These are phyloP conservation scores for Globisporangium solare DNA, from an alignment of 352 stramenopile genomes.

Conservation along the genomic window DNA sequence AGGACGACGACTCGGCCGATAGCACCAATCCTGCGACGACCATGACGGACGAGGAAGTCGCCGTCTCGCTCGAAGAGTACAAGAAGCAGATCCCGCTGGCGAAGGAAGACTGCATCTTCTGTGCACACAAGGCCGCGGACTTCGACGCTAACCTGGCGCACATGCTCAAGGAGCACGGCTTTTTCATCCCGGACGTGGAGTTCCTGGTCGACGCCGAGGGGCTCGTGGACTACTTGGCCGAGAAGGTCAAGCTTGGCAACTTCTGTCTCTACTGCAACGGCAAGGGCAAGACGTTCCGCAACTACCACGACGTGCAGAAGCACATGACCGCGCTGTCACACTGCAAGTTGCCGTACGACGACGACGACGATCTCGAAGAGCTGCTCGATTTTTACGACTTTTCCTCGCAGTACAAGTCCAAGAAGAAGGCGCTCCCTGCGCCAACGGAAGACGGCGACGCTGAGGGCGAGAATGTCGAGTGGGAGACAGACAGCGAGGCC, in stretches of 20 bases:
- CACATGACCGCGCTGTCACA: conserved; percentile 93
- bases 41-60: conserved; percentile 53
- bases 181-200: conserved; percentile 94
- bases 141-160: conserved; percentile 78
- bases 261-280: conserved; percentile 95
- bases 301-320: conserved; percentile 88
- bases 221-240: conserved; percentile 90
- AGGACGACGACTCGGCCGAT: conserved; percentile 10
- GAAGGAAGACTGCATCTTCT: conserved; percentile 87
- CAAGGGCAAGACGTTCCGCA: conserved; percentile 86
- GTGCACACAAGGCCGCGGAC: conserved; percentile 45
- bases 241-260: conserved; percentile 95
- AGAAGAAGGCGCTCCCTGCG: conserved; percentile 13
- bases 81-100: conserved; percentile 66
- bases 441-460: conserved; percentile 27
- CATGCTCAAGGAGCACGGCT: conserved; percentile 93
- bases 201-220: conserved; percentile 89
- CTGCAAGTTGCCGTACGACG: conserved; percentile 90
- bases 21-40: conserved; percentile 15
- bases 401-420: conserved; percentile 61
- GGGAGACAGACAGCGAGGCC: conserved; percentile 80
- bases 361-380: conserved; percentile 87
- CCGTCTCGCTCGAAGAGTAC: conserved; percentile 68
- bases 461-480: conserved; percentile 48
- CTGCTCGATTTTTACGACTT: conserved; percentile 91